Evolutionary conservation across 129 eudicot species (phyloP), one percentile per base, ranked within the genome.

Genomic region (Lactuca saligna): DNA sequence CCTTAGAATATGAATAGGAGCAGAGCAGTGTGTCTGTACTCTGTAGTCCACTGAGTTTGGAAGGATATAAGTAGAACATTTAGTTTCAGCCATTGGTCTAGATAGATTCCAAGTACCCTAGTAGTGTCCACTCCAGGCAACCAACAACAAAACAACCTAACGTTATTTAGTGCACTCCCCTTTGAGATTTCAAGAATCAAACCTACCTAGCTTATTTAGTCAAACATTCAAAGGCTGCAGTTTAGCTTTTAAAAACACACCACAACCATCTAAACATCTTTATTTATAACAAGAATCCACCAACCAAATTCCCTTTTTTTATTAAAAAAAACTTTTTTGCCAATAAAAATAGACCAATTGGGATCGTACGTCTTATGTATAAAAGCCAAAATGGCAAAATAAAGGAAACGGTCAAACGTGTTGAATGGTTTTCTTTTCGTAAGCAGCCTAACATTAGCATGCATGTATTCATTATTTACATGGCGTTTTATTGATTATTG

Each of bases 81-180:
- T 71, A 37, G 76, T 50, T 17, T 46, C 51, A 17, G n/a, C 76
- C 76, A 33, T 60, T 49, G 59, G 60, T 31, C 9, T 11, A 59
- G 33, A 70, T 11, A 60, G 68, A 42, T 70, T 70, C 74, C 65
- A 57, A 29, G 65, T 34, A 42, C 39, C 63, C 17, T 46, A n/a
- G 5, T 35, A 35, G 38, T 35, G 38, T 35, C 38, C 15, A n/a
- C n/a, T n/a, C n/a, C n/a, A n/a, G n/a, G n/a, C n/a, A n/a, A n/a
- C n/a, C n/a, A 46, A 46, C n/a, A 54, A 49, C 16, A 25, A 4
- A 31, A 14, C 38, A 17, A 63, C 68, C 51, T 51, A 41, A 17
- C 5, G 42, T 6, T 15, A 13, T 38, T 62, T 57, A 29, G 62
- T 57, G 62, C 62, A 49, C 32, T 20, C 68, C 50, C 25, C 29